Evolutionary conservation across 148 eudicot genomes (phyloP).

Genomic region (Chenopodium album): DNA sequence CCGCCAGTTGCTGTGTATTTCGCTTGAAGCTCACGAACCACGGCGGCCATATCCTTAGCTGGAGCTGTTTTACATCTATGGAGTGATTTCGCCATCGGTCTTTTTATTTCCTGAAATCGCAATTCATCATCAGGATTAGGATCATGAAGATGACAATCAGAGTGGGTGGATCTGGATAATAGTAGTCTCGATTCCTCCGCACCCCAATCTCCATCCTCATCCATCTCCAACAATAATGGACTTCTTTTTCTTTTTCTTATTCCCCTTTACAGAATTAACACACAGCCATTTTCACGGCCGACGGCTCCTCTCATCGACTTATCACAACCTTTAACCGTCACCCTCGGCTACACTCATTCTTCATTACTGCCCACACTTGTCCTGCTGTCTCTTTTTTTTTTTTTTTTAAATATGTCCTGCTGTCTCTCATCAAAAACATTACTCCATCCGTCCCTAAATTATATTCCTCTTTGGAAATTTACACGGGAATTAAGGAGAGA

Average conservation of each 20-base stretch:
- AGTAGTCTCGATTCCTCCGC: too few species aligned
- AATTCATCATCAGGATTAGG: background rate
- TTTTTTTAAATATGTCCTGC: too few species aligned
- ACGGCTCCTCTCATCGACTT: background rate
- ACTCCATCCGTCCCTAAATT: too few species aligned
- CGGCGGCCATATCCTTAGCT: conserved; percentile 38
- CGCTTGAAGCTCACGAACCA: conserved; percentile 22
- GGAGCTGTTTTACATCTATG: conserved; percentile 54
- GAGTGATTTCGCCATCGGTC: conserved; percentile 13
- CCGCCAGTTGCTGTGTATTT: background rate
- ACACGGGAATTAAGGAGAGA: too few species aligned
- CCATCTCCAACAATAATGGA: background rate
- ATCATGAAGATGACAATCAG: too few species aligned
- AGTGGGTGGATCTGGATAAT: too few species aligned
- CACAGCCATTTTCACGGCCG: background rate
- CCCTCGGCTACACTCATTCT: too few species aligned
- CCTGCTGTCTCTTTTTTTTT: background rate
- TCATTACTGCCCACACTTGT: background rate
- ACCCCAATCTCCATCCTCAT: background rate
- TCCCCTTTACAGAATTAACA: background rate
- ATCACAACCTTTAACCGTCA: too few species aligned
- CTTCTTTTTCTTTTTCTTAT: background rate
- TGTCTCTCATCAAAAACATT: too few species aligned
- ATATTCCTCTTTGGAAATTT: too few species aligned
- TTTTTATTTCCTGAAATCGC: background rate